Percentiles rank a stretch among this genome's conserved stretches.
Evolutionary conservation across 164 flowering plant species (phyloP).

Genomic region (Aristolochia californica): DNA sequence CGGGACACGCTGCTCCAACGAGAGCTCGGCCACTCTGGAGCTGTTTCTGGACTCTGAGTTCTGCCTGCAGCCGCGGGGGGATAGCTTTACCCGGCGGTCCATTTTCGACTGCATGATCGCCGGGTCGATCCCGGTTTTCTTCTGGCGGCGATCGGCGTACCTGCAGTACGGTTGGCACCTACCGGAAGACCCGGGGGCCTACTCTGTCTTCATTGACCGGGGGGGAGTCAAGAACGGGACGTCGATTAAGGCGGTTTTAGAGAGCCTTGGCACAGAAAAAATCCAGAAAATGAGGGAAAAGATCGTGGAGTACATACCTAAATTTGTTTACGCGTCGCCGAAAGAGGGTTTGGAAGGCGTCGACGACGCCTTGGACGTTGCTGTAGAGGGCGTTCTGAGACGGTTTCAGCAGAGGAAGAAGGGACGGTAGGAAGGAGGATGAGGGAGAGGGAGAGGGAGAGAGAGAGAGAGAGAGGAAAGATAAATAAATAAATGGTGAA

Average conservation of each 20-base stretch:
- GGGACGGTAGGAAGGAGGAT: too few species aligned
- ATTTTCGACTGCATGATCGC: slow-evolving; percentile 96
- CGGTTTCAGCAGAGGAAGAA: slow-evolving; percentile 47
- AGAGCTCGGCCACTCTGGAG: slow-evolving; percentile 48
- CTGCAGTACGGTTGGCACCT: slow-evolving; percentile 82
- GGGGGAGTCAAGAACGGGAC: slow-evolving; percentile 57
- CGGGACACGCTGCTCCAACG: slow-evolving; percentile 51
- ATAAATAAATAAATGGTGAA: neutral
- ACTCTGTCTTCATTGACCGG: slow-evolving; percentile 81
- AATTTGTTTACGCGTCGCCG: slow-evolving; percentile 52
- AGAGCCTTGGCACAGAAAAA: slow-evolving; percentile 36
- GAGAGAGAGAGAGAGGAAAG: neutral
- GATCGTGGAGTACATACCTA: slow-evolving; percentile 61
- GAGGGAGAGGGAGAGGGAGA: slow-evolving; percentile 25
- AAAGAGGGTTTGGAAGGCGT: slow-evolving; percentile 35
- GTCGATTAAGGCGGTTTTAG: slow-evolving; percentile 42
- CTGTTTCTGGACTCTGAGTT: slow-evolving; percentile 69
- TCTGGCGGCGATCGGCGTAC: slow-evolving; percentile 81
- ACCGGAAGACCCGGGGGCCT: slow-evolving; percentile 58
- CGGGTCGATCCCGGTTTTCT: slow-evolving; percentile 90
- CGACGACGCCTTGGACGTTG: slow-evolving; percentile 81
- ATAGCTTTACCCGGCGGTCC: slow-evolving; percentile 85
- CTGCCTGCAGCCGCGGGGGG: slow-evolving; percentile 92
- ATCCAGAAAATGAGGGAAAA: slow-evolving; percentile 62
- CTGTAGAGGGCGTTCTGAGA: slow-evolving; percentile 66